Base-by-base conservation (phyloP, 2,329 filamentous ascomycete species). In the Pseudocercospora cruenta region DNA sequence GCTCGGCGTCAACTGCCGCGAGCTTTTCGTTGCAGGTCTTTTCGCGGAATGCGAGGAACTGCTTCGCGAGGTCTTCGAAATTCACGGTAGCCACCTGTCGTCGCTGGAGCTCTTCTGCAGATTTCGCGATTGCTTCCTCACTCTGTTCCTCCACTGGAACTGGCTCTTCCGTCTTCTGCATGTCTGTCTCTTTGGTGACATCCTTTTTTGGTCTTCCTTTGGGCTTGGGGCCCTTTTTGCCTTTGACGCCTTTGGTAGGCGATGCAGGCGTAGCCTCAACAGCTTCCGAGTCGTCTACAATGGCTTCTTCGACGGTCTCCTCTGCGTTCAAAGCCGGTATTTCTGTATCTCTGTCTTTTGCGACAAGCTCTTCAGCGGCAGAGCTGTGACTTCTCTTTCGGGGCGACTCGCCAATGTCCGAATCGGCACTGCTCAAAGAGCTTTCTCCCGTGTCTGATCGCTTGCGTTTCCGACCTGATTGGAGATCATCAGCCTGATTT, bases 1-100 rank as follows among this genome's bases (percentile, higher is more conserved):
- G 80, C 78, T 90, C 88, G 59, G 83, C 82, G 68, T 96, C 93
- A 63, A 96, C 84, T 74, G 92, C 89, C 59, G 91, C 90, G 22
- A 99, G 86, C 69, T 93, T 88, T 78, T 98, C 94, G 75, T 95
- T 92, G 78, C 94, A 95, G 49, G 97, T 86, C 90, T 88, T 90
- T 70, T 93, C 93, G 74, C 93, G 88, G 75, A 98, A 92, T 19
- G 91, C 86, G 66, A 90, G 88, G 80, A 99, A 99, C 76, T 95
- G 92, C 77, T 91, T 91, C 77, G 98, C 94, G 51, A 99, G 91
- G 19, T 87, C 86, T 19, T 88, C 85, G 72, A 97, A 77, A 14
- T 69, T 66, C 2, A 66, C 67, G 1, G 73, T 70, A 21, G 75
- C 75, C 47, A 73, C 71, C 28, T 67, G 67, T 53, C 73, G 74